Evolutionary conservation across 2,329 filamentous ascomycete species (phyloP), one percentile per base, ranked within the genome.

Genomic region (Neopestalotiopsis sp.): DNA sequence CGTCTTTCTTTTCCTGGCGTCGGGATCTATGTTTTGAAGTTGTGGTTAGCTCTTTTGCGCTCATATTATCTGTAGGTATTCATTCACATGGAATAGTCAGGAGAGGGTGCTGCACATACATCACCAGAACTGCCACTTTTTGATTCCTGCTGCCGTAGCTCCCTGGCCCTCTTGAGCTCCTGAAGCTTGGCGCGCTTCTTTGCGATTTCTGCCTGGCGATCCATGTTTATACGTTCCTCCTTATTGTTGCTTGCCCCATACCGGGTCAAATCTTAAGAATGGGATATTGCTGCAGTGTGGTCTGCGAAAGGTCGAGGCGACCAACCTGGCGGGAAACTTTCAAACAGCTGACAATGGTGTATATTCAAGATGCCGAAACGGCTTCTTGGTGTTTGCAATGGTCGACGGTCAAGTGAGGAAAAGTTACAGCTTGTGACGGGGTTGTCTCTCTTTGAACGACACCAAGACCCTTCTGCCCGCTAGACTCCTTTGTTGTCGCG

Each of bases 161-260:
- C 94, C 75, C 96, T 90, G 83, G 98, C 94, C 71, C 93, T 90
- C 85, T 97, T 98, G 73, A 99, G 88, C 87, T 98, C 96, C 64
- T 94, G 95, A 76, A 99, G 94, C 86, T 96, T 98, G 72, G 95
- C 95, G 86, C 94, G 95, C 85, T 99, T 99, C 74, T 94, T 95
- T 76, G 96, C 86, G 75, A 99, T 97, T 86, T 99, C 96, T 86
- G 97, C 94, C 85, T 94, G 92, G 76, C 95, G 92, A 87, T 95
- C 91, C 83, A 32, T 34, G 28, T 64, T 53, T 40, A 64, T 64
- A 20, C n/a, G 92, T 90, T 86, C 92, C 91, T 74, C 77, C 83
- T 81, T 71, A 30, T 77, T 71, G 77, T 74, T 79, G 76, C 75
- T 78, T 81, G 77, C 81, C 84, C 83, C 86, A 88, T 88, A 69